A percentile compares a stretch with the other conserved stretches of the same genome.
Evolutionary conservation across 225 moss, liverwort and hornwort genomes (phyloP).

Genomic region (Straminergon stramineum): DNA sequence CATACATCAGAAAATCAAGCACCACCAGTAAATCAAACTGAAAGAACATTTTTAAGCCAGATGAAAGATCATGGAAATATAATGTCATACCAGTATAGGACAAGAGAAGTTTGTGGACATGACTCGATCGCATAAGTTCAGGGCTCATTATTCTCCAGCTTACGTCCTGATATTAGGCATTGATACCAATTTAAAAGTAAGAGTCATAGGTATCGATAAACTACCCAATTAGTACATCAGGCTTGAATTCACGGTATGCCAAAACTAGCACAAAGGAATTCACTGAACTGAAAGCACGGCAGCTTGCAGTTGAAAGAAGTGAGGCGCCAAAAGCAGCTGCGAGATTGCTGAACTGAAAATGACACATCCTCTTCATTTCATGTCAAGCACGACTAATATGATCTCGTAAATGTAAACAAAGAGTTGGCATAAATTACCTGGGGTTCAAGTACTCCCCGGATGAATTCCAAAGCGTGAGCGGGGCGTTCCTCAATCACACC

Average conservation of each 20-base stretch:
- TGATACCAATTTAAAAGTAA: not conserved
- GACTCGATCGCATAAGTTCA: not conserved
- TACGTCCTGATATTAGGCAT: not conserved
- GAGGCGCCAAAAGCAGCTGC: not conserved
- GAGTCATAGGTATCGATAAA: not conserved
- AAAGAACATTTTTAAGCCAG: not conserved
- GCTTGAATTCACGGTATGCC: not conserved
- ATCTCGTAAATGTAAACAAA: not conserved
- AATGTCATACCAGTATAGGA: not conserved
- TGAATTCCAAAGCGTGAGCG: not conserved
- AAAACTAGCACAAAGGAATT: not conserved
- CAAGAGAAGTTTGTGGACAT: not conserved
- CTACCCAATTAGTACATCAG: not conserved
- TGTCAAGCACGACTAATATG: not conserved
- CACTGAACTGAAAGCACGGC: not conserved
- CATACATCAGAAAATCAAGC: not conserved
- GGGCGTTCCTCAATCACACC: not conserved
- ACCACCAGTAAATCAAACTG: not conserved
- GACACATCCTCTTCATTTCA: not conserved
- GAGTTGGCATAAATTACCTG: not conserved
- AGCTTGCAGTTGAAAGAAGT: not conserved
- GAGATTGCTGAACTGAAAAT: not conserved
- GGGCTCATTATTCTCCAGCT: not conserved
- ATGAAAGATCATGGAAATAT: not conserved
- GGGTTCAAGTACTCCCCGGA: not conserved